Percentiles rank a stretch among this genome's conserved stretches.
phyloP scores from a whole-genome alignment of 768 basidiomycete species.

The Chalciporus sphaerocephalus region DNA sequence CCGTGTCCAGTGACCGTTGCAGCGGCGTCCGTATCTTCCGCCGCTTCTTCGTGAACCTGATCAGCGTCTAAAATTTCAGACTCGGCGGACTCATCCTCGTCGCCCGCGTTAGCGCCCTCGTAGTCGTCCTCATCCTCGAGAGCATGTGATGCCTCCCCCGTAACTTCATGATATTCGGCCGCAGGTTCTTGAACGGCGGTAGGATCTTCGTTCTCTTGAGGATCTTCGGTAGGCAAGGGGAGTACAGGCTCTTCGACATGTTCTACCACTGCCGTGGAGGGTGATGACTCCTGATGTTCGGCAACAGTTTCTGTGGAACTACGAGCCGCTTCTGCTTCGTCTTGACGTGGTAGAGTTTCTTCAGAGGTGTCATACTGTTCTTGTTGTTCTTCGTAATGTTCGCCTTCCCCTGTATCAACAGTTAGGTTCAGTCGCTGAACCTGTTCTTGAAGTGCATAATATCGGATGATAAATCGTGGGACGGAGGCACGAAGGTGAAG shows the following conservation, averaged over 20 bases:
- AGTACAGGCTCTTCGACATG: neutral
- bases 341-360: constrained; percentile 4
- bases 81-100: constrained; percentile 16
- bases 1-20: constrained; percentile 6
- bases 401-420: constrained; percentile 13
- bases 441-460: constrained; percentile 58
- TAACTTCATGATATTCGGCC: constrained; percentile 17
- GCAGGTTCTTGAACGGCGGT: constrained; percentile 6
- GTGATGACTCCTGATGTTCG: constrained; percentile 1
- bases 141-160: constrained; percentile 10
- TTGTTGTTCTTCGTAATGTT: constrained; percentile 19
- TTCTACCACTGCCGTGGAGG: constrained; percentile 2
- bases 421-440: constrained; percentile 38
- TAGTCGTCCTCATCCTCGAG: constrained; percentile 24
- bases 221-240: constrained; percentile 4
- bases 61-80: constrained; percentile 27
- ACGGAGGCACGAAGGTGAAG: constrained; percentile 44
- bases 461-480: constrained; percentile 66
- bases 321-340: constrained; percentile 1
- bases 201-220: constrained; percentile 8
- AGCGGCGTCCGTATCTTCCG: constrained; percentile 23
- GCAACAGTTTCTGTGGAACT: neutral
- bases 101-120: constrained; percentile 13
- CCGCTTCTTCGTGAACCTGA: constrained; percentile 21
- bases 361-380: constrained; percentile 10